Base-by-base conservation (phyloP, 1,284 basidiomycete species). In the Cryptococcus sp. region DNA sequence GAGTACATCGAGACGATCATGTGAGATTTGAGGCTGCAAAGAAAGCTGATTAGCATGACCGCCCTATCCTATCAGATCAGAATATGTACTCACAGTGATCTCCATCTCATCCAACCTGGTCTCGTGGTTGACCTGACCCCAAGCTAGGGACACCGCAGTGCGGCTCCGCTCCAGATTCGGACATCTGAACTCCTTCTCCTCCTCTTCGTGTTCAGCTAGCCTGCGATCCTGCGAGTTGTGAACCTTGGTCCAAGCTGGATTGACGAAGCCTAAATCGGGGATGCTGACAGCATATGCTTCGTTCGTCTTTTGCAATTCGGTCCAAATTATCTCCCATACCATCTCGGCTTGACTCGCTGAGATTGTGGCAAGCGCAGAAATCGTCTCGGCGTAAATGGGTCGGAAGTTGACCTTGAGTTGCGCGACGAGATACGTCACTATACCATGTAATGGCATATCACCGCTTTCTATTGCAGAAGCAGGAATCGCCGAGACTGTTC, bases 371-470 rank as follows among this genome's bases (percentile, higher is more conserved):
- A 97, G 77, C 0, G 89, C 86, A 7, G 83, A 82, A 17, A 86
- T 83, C 1, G 91, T 85, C n/a, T 93, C 88, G 5, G 84, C 83
- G 89, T 93, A 98, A 13, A 95, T 69, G 0, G 94, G 94, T 37
- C 90, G 84, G 47, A 96, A 80, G 73, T 93, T 93, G 65, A 96
- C 88, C 78, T 96, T 96, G 49, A 96, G 80, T 74, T 96, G 93
- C 2, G 70, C 60, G 29, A 75, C 53, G 25, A 78, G 67, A 52
- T 77, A 74, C 4, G 57, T 65, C 40, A 77, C 52, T 38, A 51
- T 76, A 79, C 58, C 62, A 84, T 85, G 83, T 45, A 88, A 80
- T 17, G 91, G 46, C 10, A 16, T 26, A 4, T 26, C 56, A 23
- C 65, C 49, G 20, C 70, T 37, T 10, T 49, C 52, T n/a, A 19